A percentile compares a stretch with the other conserved stretches of the same genome.
phyloP scores from a whole-genome alignment of 2,329 filamentous ascomycete species.

The Colletotrichum godetiae region DNA sequence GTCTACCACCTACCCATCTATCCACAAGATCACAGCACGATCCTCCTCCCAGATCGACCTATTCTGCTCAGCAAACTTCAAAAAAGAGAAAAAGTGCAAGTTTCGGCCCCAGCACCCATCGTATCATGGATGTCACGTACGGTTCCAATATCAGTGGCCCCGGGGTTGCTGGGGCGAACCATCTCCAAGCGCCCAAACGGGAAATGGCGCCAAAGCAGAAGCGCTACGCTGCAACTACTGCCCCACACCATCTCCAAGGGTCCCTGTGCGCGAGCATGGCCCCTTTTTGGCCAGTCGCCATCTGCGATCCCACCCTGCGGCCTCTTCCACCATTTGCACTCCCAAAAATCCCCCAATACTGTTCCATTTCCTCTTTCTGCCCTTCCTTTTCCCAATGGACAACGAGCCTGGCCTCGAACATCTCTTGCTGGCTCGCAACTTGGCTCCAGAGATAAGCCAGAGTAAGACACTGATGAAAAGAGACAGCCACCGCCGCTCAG shows the following conservation, averaged over 20 bases:
- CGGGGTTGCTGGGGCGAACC: slow-evolving; percentile 21
- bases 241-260: slow-evolving; percentile 23
- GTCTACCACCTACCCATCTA: too few relatives aligned
- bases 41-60: neutral
- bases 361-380: slow-evolving; percentile 33
- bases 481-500: slow-evolving; percentile 34
- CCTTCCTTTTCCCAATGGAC: slow-evolving; percentile 33
- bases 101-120: slow-evolving; percentile 20
- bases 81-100: neutral
- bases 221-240: slow-evolving; percentile 16
- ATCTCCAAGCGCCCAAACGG: slow-evolving; percentile 29
- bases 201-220: slow-evolving; percentile 29
- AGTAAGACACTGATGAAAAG: slow-evolving; percentile 15
- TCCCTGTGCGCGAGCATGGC: slow-evolving; percentile 28
- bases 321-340: slow-evolving; percentile 24
- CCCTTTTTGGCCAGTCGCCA: slow-evolving; percentile 34
- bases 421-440: slow-evolving; percentile 15
- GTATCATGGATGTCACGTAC: slow-evolving; percentile 29
- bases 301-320: slow-evolving; percentile 30
- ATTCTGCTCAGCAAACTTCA: neutral
- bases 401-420: slow-evolving; percentile 6
- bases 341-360: slow-evolving; percentile 21
- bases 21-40: neutral
- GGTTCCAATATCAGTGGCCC: slow-evolving; percentile 11
- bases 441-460: slow-evolving; percentile 32